Percentiles rank a stretch among this genome's conserved stretches.
Evolutionary conservation across 345 rosid species (phyloP).

Genomic region (Turritis glabra): DNA sequence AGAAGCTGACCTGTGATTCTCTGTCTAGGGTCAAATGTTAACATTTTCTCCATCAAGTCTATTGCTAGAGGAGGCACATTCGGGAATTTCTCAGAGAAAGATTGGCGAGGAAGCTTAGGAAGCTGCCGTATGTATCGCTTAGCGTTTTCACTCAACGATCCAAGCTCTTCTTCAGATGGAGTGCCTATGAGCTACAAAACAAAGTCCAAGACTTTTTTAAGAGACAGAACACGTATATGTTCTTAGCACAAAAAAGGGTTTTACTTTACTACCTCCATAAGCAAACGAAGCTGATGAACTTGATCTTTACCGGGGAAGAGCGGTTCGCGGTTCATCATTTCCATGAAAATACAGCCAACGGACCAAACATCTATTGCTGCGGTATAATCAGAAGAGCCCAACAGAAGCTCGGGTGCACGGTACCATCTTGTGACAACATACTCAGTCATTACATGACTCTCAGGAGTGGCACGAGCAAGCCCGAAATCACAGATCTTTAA

Average conservation of each 20-base stretch:
- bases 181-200: slow-evolving; percentile 76
- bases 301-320: slow-evolving; percentile 88
- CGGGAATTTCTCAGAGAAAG: slow-evolving; percentile 75
- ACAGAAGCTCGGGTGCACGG: slow-evolving; percentile 86
- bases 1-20: slow-evolving; percentile 73
- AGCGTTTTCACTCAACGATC: slow-evolving; percentile 70
- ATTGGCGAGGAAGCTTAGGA: slow-evolving; percentile 58
- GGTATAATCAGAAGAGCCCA: slow-evolving; percentile 78
- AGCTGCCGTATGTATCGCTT: slow-evolving; percentile 73
- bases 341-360: slow-evolving; percentile 93
- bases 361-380: slow-evolving; percentile 95
- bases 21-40: slow-evolving; percentile 76
- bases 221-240: background rate
- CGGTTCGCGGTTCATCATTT: slow-evolving; percentile 75
- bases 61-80: slow-evolving; percentile 66
- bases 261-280: slow-evolving; percentile 63
- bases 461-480: slow-evolving; percentile 85
- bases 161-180: slow-evolving; percentile 82
- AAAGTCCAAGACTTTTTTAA: background rate
- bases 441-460: slow-evolving; percentile 80
- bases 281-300: slow-evolving; percentile 81
- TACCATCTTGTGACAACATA: slow-evolving; percentile 96
- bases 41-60: slow-evolving; percentile 87
- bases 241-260: background rate
- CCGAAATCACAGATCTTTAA: slow-evolving; percentile 95